Evolutionary conservation across 805 yeast species (phyloP).

Genomic region (Torulaspora microellipsoides): DNA sequence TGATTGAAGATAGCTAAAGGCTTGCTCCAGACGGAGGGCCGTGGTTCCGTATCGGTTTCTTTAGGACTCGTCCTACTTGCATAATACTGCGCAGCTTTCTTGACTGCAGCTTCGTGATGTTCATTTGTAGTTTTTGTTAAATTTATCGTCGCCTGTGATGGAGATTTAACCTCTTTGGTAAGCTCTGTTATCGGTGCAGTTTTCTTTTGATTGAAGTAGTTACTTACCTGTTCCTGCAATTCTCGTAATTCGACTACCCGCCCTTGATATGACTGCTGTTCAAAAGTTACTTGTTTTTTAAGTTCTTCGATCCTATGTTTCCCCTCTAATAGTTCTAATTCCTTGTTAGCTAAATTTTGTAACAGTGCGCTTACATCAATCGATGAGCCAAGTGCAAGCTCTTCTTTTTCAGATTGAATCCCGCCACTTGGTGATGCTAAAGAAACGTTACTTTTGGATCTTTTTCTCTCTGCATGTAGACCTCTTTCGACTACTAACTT

Average conservation of each 20-base stretch:
- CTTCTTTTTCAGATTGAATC: constrained; percentile 9
- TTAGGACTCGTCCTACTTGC: background rate
- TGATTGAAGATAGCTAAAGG: constrained; percentile 62
- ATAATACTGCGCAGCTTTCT: background rate
- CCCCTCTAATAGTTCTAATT: constrained; percentile 60
- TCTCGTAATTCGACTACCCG: constrained; percentile 33
- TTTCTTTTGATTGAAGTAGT: constrained; percentile 4
- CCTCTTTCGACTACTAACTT: constrained; percentile 1
- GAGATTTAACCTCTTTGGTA: background rate
- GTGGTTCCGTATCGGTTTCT: constrained; percentile 2
- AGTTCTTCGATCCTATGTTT: constrained; percentile 51
- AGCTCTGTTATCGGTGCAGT: background rate
- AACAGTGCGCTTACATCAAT: constrained; percentile 50
- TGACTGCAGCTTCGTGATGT: background rate
- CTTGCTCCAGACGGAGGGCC: constrained; percentile 42
- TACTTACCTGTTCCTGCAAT: constrained; percentile 33
- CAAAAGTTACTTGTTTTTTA: constrained; percentile 43
- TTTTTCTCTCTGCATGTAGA: constrained; percentile 14
- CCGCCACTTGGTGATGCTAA: constrained; percentile 20
- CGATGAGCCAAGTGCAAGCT: constrained; percentile 3
- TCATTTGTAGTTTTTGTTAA: background rate
- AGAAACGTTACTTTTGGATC: constrained; percentile 23
- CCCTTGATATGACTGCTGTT: constrained; percentile 47
- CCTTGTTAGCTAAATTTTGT: constrained; percentile 61
- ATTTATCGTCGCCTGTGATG: background rate